A percentile compares a stretch with the other conserved stretches of the same genome.
Evolutionary conservation across 2,329 filamentous ascomycete species (phyloP).

Genomic region (Fusarium haematococcum): DNA sequence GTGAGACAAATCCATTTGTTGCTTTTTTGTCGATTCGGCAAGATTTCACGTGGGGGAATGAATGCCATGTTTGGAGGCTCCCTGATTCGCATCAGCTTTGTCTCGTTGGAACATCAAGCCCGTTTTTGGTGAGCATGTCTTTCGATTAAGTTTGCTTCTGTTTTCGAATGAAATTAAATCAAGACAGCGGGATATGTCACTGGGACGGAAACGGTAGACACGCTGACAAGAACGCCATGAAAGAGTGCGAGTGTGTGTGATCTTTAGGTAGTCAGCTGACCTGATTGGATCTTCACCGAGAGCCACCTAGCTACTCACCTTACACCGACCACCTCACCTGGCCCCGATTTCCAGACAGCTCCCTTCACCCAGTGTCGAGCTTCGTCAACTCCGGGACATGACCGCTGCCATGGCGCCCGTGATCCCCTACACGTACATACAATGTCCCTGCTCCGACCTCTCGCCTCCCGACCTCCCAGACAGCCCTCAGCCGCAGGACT

Average conservation of each 20-base stretch:
- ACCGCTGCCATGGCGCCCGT: constrained; percentile 60
- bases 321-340: constrained; percentile 19
- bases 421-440: constrained; percentile 74
- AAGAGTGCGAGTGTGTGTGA: neutral
- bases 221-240: neutral
- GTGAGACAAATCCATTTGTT: constrained; percentile 3
- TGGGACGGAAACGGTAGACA: neutral
- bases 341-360: constrained; percentile 37
- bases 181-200: neutral
- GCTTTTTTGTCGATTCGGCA: neutral
- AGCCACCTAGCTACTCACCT: constrained; percentile 25
- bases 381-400: constrained; percentile 22
- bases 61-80: neutral
- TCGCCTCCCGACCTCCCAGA: constrained; percentile 50
- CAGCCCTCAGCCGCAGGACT: constrained; percentile 45
- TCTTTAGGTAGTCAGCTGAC: neutral
- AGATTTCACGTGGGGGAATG: neutral
- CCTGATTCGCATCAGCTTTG: neutral
- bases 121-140: neutral
- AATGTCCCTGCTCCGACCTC: constrained; percentile 72
- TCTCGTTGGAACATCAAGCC: neutral
- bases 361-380: constrained; percentile 20
- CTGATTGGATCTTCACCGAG: constrained; percentile 29
- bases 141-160: neutral
- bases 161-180: neutral